A percentile compares a stretch with the other conserved stretches of the same genome.
Evolutionary conservation across 2,329 filamentous ascomycete genomes (phyloP).

Genomic region (Cladosporium velox): DNA sequence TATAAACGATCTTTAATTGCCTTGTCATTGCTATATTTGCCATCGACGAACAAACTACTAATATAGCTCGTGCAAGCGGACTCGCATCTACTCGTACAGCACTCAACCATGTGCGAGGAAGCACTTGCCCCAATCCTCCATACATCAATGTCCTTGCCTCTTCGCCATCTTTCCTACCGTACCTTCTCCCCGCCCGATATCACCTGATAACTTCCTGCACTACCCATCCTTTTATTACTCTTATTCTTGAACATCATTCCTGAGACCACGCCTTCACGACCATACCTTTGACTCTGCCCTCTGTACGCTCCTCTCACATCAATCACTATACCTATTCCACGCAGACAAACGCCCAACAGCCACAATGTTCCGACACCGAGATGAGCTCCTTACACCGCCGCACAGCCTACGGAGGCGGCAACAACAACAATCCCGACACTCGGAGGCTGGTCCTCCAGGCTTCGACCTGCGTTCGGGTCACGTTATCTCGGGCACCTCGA

Average conservation of each 20-base stretch:
- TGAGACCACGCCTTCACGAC: constrained; percentile 9
- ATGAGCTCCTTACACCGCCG: constrained; percentile 22
- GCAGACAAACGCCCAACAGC: constrained; percentile 8
- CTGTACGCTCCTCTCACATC: constrained; percentile 9
- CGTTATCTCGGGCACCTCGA: neutral
- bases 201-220: neutral
- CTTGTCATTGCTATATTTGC: neutral
- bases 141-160: constrained; percentile 4
- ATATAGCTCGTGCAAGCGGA: neutral
- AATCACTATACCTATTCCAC: constrained; percentile 16
- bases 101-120: neutral
- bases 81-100: neutral
- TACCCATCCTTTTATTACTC: neutral
- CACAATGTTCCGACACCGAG: constrained; percentile 29
- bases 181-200: constrained; percentile 4
- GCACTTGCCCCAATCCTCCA: constrained; percentile 9
- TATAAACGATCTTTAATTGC: neutral
- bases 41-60: neutral
- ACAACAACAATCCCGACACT: constrained; percentile 17
- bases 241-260: neutral
- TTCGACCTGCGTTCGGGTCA: constrained; percentile 16
- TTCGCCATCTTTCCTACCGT: neutral
- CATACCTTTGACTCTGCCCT: neutral
- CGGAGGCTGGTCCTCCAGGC: constrained; percentile 22
- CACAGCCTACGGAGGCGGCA: constrained; percentile 26